Conservation (phyloP, 805 yeast genomes). For the Saturnispora diversa region DNA sequence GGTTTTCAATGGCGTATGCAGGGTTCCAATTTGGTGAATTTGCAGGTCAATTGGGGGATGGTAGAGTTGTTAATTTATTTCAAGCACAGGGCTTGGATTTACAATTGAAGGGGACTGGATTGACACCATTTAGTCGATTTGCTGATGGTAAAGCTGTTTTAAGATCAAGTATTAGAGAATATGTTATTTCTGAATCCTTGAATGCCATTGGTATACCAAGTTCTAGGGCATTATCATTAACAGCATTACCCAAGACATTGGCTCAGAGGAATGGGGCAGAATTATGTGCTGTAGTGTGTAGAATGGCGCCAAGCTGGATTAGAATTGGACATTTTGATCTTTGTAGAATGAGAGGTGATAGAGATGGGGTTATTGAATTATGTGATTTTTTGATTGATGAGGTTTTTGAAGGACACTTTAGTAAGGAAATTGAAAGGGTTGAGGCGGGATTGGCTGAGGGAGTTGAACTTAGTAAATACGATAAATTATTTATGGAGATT, state of each 20-base stretch:
- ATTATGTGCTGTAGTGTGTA: slow-evolving; percentile 73
- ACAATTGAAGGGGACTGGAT: slow-evolving; percentile 88
- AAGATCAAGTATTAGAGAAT: slow-evolving; percentile 82
- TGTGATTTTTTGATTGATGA: slow-evolving; percentile 68
- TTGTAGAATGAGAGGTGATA: slow-evolving; percentile 64
- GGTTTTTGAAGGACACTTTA: slow-evolving; percentile 33
- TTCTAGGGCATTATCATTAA: slow-evolving; percentile 71
- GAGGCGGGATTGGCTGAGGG: slow-evolving; percentile 20
- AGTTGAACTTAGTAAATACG: slow-evolving; percentile 47
- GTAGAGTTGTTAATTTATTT: slow-evolving; percentile 78
- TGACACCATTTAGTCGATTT: slow-evolving; percentile 86
- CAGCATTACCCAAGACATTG: slow-evolving; percentile 61
- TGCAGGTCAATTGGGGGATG: slow-evolving; percentile 97
- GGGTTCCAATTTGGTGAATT: slow-evolving; percentile 95
- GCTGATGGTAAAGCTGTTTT: slow-evolving; percentile 96
- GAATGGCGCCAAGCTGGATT: slow-evolving; percentile 83
- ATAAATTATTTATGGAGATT: slow-evolving; percentile 61
- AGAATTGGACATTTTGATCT: slow-evolving; percentile 85
- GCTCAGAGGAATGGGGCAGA: slow-evolving; percentile 72
- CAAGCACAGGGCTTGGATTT: slow-evolving; percentile 54
- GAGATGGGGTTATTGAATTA: slow-evolving; percentile 50
- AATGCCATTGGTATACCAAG: slow-evolving; percentile 79
- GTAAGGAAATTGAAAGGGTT: slow-evolving; percentile 23
- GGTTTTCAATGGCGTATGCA: slow-evolving; percentile 82
- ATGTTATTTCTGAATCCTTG: slow-evolving; percentile 73